Evolutionary conservation across 768 basidiomycete genomes (phyloP), one percentile per base, ranked within the genome.

Genomic region (Obba rivulosa): DNA sequence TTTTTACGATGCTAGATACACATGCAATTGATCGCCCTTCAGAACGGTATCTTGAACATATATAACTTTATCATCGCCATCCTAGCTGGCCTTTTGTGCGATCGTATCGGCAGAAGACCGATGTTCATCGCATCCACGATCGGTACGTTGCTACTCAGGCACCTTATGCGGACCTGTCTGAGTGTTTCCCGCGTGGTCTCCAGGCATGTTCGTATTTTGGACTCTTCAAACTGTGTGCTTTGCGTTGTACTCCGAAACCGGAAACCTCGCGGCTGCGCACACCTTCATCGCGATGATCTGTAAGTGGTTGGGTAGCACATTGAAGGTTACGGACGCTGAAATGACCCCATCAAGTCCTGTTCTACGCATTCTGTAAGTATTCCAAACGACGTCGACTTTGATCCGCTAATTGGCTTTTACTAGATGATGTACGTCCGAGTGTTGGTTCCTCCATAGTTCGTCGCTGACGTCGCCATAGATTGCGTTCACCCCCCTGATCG

Each of bases 61-160:
- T 81, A 67, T 62, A 80, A 80, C 61, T 75, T 82, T 43, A 60
- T 76, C 49, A 66, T 78, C 38, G 77, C 78, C n/a, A 64, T 79
- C 43, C 43, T 64, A 21, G 76, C 77, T 24, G 75, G 72, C 22
- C 65, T 77, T 47, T 62, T 76, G 17, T 75, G 73, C 46, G 79
- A 80, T 52, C 66, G 67, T 34, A 65, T 69, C 37, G 79, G 80
- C 14, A 62, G 80, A 38, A 70, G 79, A 1, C 70, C 66, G 3
- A 60, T 81, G 28, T 79, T 79, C 67, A 62, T 80, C 48, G 68
- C 58, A 9, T 76, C 77, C 10, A 72, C 70, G 7, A 56, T 67
- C 48, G 28, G 28, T 31, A 13, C 5, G 28, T 31, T 31, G 28
- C 13, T 13, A 5, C 13, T 31, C 13, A 5, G 7, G 13, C 5